Evolutionary conservation across 257 asterid genomes (phyloP).

Genomic region (Primulina tabacum): DNA sequence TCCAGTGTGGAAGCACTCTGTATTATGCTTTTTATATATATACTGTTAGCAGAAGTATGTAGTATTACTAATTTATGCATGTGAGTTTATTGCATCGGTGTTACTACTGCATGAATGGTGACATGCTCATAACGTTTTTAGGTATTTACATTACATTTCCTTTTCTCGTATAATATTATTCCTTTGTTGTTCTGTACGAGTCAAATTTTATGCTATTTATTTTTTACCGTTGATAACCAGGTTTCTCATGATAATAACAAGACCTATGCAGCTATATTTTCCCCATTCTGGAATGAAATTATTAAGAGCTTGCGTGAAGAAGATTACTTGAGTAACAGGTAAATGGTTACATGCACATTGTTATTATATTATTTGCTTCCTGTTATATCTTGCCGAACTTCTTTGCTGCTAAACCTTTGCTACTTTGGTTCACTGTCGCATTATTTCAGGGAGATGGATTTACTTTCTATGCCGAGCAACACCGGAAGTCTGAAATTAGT

Average conservation of each 20-base stretch:
- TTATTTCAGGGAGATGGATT: conserved; percentile 84
- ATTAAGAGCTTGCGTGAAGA: conserved; percentile 95
- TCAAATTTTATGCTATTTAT: conserved; percentile 12
- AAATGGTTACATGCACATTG: conserved; percentile 21
- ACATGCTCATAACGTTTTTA: neutral
- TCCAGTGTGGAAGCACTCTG: too few relatives aligned
- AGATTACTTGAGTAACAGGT: conserved; percentile 93
- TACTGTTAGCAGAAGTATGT: too few relatives aligned
- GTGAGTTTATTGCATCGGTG: too few relatives aligned
- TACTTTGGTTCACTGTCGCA: conserved; percentile 7
- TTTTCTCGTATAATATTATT: conserved; percentile 2
- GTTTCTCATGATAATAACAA: conserved; percentile 60
- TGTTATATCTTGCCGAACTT: conserved; percentile 11
- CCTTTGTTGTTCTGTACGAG: neutral
- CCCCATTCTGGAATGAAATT: conserved; percentile 98
- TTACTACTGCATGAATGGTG: too few relatives aligned
- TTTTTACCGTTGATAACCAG: conserved; percentile 37
- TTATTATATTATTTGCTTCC: conserved; percentile 12
- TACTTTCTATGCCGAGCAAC: conserved; percentile 97
- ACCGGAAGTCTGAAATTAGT: conserved; percentile 81
- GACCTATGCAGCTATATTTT: conserved; percentile 72
- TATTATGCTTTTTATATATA: too few relatives aligned
- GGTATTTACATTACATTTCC: neutral
- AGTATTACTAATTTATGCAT: too few relatives aligned
- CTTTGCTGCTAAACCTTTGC: neutral